Base-by-base conservation (phyloP, 441 rosid species). In the Adansonia gregorii region DNA sequence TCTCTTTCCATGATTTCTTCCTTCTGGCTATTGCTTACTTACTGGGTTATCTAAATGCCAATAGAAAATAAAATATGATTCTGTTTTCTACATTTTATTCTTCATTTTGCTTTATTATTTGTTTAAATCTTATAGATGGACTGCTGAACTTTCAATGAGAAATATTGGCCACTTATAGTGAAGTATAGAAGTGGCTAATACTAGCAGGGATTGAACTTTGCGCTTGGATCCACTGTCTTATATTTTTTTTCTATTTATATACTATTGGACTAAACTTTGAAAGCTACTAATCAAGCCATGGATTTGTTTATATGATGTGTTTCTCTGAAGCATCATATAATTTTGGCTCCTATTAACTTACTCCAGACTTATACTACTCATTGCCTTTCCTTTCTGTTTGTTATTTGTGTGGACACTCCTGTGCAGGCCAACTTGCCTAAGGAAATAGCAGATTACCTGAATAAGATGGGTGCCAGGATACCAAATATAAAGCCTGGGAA, bases 401-500 rank as follows among this genome's bases (percentile, higher is more conserved):
- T 64, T 24, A 52, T 78, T 31, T 77, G 77, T 73, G 59, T 67
- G 70, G 76, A 24, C 61, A 73, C 73, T 79, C 22, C 59, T 78
- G 60, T 78, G 17, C 75, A 95, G 99, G 99, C 99, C 78, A 95
- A 95, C 89, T 87, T 95, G 89, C 99, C 97, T 0, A 93, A 93
- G 89, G 98, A 94, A 83, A 94, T 94, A 70, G 87, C 98, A 4
- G 98, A 93, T 81, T 93, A 93, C 84, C 87, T 94, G 76, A 95
- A 93, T 80, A 90, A 93, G 87, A 95, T 93, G 98, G 99, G 99
- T 74, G 98, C 99, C 27, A 88, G 98, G 85, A 92, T 95, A 82
- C 97, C 99, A 48, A 91, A 91, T 78, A 76, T 93, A 78, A 95
- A 95, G 85, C 99, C 98, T 45, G 98, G 99, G 83, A 95, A 89